phyloP scores from a whole-genome alignment of 2,329 filamentous ascomycete species.

The Fusarium sp. region DNA sequence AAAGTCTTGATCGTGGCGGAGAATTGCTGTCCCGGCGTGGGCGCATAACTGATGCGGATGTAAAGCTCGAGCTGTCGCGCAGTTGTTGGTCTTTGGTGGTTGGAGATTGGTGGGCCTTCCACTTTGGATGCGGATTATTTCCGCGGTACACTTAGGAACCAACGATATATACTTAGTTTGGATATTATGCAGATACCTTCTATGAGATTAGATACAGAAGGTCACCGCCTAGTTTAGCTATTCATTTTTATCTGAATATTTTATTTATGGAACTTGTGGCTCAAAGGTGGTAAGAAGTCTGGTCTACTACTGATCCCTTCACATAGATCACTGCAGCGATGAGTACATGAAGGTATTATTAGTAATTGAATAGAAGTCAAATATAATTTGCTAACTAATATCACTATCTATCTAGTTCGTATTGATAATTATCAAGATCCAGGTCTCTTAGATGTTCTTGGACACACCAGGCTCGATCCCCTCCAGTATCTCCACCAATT shows the following conservation, averaged over 20 bases:
- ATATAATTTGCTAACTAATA: neutral
- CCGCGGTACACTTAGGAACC: slow-evolving; percentile 9
- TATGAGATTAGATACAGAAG: neutral
- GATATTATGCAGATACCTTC: neutral
- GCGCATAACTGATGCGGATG: slow-evolving; percentile 28
- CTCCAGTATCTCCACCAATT: slow-evolving; percentile 61
- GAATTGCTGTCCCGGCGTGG: slow-evolving; percentile 9
- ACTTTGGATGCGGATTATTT: slow-evolving; percentile 30
- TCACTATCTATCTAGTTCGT: neutral
- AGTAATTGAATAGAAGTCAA: neutral
- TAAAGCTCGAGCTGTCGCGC: slow-evolving; percentile 36
- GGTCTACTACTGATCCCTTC: too few relatives aligned
- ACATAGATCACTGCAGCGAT: too few relatives aligned
- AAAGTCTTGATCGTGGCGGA: neutral
- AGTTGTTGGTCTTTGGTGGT: slow-evolving; percentile 17
- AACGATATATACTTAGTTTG: neutral
- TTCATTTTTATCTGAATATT: neutral
- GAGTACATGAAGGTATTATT: too few relatives aligned
- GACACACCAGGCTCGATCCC: slow-evolving; percentile 58
- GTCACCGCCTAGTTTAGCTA: too few relatives aligned
- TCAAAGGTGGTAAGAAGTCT: neutral
- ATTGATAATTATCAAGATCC: too few relatives aligned
- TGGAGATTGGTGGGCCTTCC: slow-evolving; percentile 31
- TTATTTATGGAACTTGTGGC: neutral
- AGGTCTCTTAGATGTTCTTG: slow-evolving; percentile 49